Base-by-base conservation (phyloP, 192 early-diverging fungal genomes). In the Coemansia sp. region DNA sequence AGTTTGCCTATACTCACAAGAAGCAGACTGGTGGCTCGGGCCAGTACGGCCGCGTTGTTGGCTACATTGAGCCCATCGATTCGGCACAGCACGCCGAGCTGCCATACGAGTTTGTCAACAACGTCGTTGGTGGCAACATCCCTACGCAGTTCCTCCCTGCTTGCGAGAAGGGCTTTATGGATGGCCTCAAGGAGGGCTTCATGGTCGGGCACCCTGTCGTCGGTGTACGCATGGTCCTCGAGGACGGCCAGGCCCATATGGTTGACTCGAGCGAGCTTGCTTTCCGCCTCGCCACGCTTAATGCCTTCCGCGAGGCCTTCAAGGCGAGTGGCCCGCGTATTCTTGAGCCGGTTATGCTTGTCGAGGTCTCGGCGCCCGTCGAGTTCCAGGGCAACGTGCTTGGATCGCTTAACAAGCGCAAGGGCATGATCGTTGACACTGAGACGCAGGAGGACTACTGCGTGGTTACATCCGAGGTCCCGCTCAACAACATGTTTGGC, bases 401-500 rank as follows among this genome's bases (percentile, higher is more conserved):
- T 66, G 93, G 89, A 38, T 89, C 93, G 10, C 77, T 99, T 47
- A 99, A 99, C 86, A 97, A 96, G 86, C 91, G 96, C 65, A 96
- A 96, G 85, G 96, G 95, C 56, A 93, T 92, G 1, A 94, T 99
- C 63, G 79, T 92, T 35, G 93, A 99, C 70, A 92, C 94, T 1
- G 95, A 95, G 53, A 88, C 94, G 4, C 89, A 91, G 35, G 94
- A 99, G 69, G 95, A 96, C 58, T 94, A 94, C 80, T 92, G 95
- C 53, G 88, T 89, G 20, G 86, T 93, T 28, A 82, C 83, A 43
- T 90, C 91, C 20, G 91, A 95, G 69, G 96, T 99, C 26, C 92
- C 95, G 4, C 78, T 99, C 65, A 99, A 99, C 81, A 93, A 93
- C 61, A 99, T 99, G 96, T 99, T 99, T 90, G 95, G 95, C 20